These are phyloP conservation scores for Wickerhamiella azyma DNA, from an alignment of 805 yeast genomes.

Conservation along the genomic window DNA sequence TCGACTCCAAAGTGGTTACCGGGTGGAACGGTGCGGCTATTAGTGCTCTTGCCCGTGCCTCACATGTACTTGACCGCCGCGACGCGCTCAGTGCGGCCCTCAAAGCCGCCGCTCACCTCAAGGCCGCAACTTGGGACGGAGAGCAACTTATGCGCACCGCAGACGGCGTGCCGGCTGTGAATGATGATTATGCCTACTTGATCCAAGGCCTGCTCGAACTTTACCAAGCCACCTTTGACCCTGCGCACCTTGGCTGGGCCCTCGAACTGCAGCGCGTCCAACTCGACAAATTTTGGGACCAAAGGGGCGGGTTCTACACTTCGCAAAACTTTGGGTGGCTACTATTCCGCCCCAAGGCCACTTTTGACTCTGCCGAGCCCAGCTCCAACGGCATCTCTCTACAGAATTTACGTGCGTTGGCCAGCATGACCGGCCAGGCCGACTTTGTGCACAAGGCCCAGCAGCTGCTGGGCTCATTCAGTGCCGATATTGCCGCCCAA, in stretches of 20 bases:
- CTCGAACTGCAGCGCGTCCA: conserved; percentile 24
- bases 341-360: conserved; percentile 26
- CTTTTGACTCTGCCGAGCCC: conserved; percentile 28
- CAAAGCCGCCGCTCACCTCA: conserved; percentile 16
- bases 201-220: conserved; percentile 27
- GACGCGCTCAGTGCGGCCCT: conserved; percentile 20
- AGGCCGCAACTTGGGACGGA: neutral
- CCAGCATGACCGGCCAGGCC: conserved; percentile 12
- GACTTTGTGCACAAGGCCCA: conserved; percentile 6
- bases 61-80: conserved; percentile 12
- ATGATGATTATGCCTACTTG: conserved; percentile 28
- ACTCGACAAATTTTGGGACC: conserved; percentile 24
- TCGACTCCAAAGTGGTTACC: conserved; percentile 26
- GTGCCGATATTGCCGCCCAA: conserved; percentile 14
- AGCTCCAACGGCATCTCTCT: conserved; percentile 27
- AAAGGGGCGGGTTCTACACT: conserved; percentile 24
- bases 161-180: conserved; percentile 17
- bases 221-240: conserved; percentile 23
- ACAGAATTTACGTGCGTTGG: conserved; percentile 22
- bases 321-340: conserved; percentile 18
- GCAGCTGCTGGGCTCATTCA: conserved; percentile 11
- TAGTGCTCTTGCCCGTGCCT: conserved; percentile 26
- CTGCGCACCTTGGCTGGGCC: conserved; percentile 23
- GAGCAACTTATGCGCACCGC: conserved; percentile 2
- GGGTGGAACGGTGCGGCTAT: conserved; percentile 29